A percentile compares a stretch with the other conserved stretches of the same genome.
Conservation (phyloP, 2,329 filamentous ascomycete species). For the Ophiocordyceps australis region DNA sequence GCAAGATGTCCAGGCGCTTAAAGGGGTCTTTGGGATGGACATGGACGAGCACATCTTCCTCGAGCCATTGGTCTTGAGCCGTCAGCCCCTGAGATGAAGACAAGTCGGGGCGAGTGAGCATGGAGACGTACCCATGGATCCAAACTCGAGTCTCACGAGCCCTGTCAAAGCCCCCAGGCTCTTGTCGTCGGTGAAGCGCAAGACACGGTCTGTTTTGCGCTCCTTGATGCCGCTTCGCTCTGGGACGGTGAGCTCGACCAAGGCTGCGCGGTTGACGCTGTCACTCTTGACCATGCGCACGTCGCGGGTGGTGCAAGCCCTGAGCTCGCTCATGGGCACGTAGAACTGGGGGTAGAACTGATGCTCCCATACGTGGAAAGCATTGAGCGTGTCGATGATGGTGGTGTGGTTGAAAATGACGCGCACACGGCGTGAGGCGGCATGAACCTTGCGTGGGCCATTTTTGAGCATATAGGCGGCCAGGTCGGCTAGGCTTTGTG, state of each 20-base stretch:
- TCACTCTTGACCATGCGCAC: conserved; percentile 8
- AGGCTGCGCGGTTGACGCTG: conserved; percentile 8
- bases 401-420: conserved; percentile 13
- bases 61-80: conserved; percentile 21
- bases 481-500: conserved; percentile 11
- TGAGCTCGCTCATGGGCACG: conserved; percentile 13
- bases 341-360: conserved; percentile 28
- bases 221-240: conserved; percentile 7
- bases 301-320: conserved; percentile 10
- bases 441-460: conserved; percentile 8
- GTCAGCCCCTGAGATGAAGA: too few species aligned
- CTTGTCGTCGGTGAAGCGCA: conserved; percentile 20
- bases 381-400: conserved; percentile 18
- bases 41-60: conserved; percentile 40
- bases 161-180: conserved; percentile 14
- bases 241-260: conserved; percentile 13
- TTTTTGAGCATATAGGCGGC: conserved; percentile 8
- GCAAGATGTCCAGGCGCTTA: conserved; percentile 43
- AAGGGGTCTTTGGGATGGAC: conserved; percentile 51
- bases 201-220: conserved; percentile 12
- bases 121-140: conserved; percentile 12
- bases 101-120: fast-evolving
- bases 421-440: conserved; percentile 12
- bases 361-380: conserved; percentile 25
- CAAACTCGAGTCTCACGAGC: conserved; percentile 15